Percentiles rank a stretch among this genome's conserved stretches.
These are phyloP conservation scores for Globisporangium apiculatum DNA, from an alignment of 352 stramenopile species.

Conservation along the genomic window DNA sequence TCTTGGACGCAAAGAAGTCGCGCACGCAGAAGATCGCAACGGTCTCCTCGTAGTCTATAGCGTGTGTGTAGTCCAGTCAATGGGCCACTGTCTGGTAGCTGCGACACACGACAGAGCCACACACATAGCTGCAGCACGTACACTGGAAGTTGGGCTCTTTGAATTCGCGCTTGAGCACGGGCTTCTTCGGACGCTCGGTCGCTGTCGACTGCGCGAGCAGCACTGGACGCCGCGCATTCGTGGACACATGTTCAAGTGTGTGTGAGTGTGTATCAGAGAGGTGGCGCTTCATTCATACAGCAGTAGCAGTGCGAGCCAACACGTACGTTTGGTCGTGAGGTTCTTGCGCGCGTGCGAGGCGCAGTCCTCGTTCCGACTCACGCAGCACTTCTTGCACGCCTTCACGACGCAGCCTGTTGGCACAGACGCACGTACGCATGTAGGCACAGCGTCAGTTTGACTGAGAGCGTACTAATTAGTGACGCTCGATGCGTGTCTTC, in stretches of 20 bases:
- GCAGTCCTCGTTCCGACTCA: slow-evolving; percentile 33
- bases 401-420: slow-evolving; percentile 29
- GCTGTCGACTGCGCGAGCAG: slow-evolving; percentile 5
- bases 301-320: no score
- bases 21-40: slow-evolving; percentile 68
- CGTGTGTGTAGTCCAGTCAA: not conserved
- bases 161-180: slow-evolving; percentile 77
- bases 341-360: slow-evolving; percentile 29
- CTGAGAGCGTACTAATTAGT: no score
- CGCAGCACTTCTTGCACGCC: slow-evolving; percentile 72
- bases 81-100: not conserved
- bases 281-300: no score
- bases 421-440: not conserved
- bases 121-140: slow-evolving; percentile 18
- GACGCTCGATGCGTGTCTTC: not conserved
- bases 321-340: slow-evolving; percentile 15
- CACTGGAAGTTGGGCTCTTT: slow-evolving; percentile 67
- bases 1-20: slow-evolving; percentile 69
- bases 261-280: no score
- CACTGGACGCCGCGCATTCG: not conserved
- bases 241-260: no score
- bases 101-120: no score
- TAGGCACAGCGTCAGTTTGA: not conserved
- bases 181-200: slow-evolving; percentile 19
- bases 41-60: slow-evolving; percentile 66